Evolutionary conservation across 1,284 basidiomycete genomes (phyloP), one percentile per base, ranked within the genome.

Genomic region (Schizophyllum commune): DNA sequence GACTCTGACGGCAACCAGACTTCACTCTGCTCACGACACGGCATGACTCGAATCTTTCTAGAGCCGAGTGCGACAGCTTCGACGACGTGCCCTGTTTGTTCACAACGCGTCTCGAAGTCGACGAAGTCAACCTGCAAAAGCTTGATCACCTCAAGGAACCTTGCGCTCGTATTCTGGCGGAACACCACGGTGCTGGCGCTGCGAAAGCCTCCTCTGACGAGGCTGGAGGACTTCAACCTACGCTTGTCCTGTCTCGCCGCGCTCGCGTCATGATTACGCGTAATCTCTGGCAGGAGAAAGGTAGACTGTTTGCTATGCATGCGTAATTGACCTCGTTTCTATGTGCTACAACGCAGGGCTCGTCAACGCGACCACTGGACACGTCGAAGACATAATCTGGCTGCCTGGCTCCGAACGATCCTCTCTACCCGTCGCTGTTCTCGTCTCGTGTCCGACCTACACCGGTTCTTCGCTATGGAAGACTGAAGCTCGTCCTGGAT

Each of bases 251-350:
- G 4, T 56, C 63, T 15, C 55, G 60, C 9, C 58, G 63, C 0
- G 61, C 61, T 5, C 27, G 33, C 15, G 56, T 65, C 5, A 65
- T 65, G 64, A 60, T 65, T 4, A 65, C 64, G 5, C 56, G 60
- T 17, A 65, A 65, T 63, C 52, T 63, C 4, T 65, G 64, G 64
- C 56, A 57, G 20, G 47, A 54, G 19, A 32, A 60, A 47, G 62
- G 61, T 56, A 15, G n/a, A n/a, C n/a, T n/a, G n/a, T n/a, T n/a
- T n/a, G n/a, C n/a, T n/a, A n/a, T n/a, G n/a, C n/a, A n/a, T n/a
- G n/a, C n/a, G n/a, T n/a, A n/a, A n/a, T n/a, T n/a, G n/a, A n/a
- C n/a, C n/a, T n/a, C n/a, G n/a, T n/a, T n/a, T n/a, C n/a, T n/a
- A n/a, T n/a, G n/a, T n/a, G n/a, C n/a, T n/a, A n/a, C n/a, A n/a